Percentiles rank a stretch among this genome's conserved stretches.
phyloP scores from a whole-genome alignment of 2,329 filamentous ascomycete genomes.

The Fusarium keratoplasticum region DNA sequence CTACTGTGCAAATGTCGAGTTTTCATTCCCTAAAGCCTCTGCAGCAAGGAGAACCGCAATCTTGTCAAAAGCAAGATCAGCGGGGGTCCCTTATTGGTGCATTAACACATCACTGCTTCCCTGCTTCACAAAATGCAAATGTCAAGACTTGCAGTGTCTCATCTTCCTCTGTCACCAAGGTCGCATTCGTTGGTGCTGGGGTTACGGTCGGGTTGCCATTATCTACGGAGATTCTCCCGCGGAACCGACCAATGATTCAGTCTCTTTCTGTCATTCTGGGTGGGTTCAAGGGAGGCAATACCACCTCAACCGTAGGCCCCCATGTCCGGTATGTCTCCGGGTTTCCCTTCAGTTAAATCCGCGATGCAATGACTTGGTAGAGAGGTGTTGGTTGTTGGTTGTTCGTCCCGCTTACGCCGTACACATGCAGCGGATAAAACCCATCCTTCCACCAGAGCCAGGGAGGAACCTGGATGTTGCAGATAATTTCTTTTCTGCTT shows the following conservation, averaged over 20 bases:
- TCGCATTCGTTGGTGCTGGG: slow-evolving; percentile 17
- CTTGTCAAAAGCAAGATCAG: neutral
- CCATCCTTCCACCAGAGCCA: neutral
- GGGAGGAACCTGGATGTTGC: slow-evolving; percentile 2
- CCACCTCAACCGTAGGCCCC: neutral
- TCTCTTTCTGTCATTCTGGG: neutral
- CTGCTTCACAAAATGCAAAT: neutral
- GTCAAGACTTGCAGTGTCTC: slow-evolving; percentile 16
- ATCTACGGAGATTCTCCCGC: neutral
- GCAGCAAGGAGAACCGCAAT: neutral
- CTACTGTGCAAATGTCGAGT: neutral
- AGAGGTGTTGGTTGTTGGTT: neutral
- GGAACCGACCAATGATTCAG: neutral
- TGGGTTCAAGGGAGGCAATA: neutral
- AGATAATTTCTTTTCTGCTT: neutral
- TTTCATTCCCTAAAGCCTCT: neutral
- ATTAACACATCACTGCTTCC: neutral
- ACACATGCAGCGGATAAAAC: slow-evolving; percentile 28
- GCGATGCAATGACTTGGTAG: neutral
- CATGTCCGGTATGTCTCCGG: neutral
- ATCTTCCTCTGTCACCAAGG: neutral
- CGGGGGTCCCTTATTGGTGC: slow-evolving; percentile 13
- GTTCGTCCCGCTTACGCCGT: slow-evolving; percentile 15
- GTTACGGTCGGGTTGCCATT: neutral
- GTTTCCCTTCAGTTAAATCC: neutral